Conservation (phyloP, 2,329 filamentous ascomycete genomes). For the Aspergillus sp. region DNA sequence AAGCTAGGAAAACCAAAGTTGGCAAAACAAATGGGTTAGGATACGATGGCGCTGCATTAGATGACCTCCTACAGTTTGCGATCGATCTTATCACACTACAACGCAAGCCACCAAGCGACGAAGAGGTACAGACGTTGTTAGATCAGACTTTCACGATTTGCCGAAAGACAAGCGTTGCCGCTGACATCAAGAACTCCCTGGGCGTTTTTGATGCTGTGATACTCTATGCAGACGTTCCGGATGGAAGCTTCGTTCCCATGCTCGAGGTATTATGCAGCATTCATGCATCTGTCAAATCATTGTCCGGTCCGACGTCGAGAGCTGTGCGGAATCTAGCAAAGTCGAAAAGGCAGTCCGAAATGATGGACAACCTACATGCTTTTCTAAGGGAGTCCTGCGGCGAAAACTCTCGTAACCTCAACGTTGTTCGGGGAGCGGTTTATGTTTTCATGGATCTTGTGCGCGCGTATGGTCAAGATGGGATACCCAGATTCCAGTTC, state of each 20-base stretch:
- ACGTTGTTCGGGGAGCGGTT: constrained; percentile 43
- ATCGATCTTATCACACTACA: constrained; percentile 47
- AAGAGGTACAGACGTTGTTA: constrained; percentile 41
- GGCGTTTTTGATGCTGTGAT: constrained; percentile 47
- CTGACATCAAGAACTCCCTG: constrained; percentile 46
- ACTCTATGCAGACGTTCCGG: constrained; percentile 42
- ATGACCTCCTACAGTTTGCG: constrained; percentile 44
- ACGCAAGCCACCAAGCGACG: constrained; percentile 36
- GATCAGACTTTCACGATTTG: constrained; percentile 43
- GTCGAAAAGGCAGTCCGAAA: constrained; percentile 40
- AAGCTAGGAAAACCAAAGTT: constrained; percentile 39
- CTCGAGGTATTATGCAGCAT: constrained; percentile 48
- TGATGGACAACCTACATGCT: constrained; percentile 39
- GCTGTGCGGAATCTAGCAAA: constrained; percentile 46
- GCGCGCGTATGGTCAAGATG: constrained; percentile 41
- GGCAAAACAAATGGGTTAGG: constrained; percentile 33
- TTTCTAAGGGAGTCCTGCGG: constrained; percentile 39
- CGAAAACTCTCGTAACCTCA: constrained; percentile 40
- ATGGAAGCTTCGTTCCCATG: constrained; percentile 39
- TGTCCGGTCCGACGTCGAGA: constrained; percentile 46
- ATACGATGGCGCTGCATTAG: constrained; percentile 39
- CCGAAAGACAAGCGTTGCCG: constrained; percentile 43
- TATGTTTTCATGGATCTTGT: constrained; percentile 45
- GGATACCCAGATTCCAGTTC: constrained; percentile 42
- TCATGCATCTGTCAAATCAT: constrained; percentile 45